Conservation (phyloP, 225 moss, liverwort and hornwort genomes). For the Pseudoscleropodium purum region DNA sequence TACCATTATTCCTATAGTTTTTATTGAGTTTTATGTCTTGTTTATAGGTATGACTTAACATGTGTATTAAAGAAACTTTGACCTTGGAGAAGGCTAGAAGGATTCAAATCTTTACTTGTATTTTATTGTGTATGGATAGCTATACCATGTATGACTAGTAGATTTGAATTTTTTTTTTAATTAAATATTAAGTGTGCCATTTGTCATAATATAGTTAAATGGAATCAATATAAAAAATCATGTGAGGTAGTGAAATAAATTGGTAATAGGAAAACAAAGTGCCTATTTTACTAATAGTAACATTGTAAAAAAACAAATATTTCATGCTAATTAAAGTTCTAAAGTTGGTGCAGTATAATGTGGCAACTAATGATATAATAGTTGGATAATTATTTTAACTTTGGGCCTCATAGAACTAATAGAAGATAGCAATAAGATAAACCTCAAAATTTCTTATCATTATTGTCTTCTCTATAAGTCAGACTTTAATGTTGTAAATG, state of each 20-base stretch:
- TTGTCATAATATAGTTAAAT: neutral
- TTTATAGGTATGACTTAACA: no score
- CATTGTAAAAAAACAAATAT: neutral
- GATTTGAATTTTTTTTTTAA: no score
- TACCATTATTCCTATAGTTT: no score
- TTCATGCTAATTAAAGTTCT: neutral
- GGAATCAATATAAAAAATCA: neutral
- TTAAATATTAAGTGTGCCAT: neutral
- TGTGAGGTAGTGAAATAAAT: neutral
- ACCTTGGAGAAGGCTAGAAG: fast-evolving
- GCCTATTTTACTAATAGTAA: neutral
- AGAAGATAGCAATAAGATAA: neutral
- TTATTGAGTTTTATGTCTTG: no score
- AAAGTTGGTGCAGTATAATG: neutral
- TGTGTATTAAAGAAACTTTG: no score
- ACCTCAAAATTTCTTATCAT: neutral
- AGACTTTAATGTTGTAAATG: neutral
- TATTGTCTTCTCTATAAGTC: neutral
- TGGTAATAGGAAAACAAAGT: neutral
- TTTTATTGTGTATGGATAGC: neutral
- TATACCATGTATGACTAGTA: fast-evolving
- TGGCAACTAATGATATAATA: neutral
- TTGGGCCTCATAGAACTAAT: neutral
- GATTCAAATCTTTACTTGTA: neutral
- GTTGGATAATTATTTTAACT: neutral